Evolutionary conservation across 2,329 filamentous ascomycete genomes (phyloP).

Genomic region (Fusarium acutatum): DNA sequence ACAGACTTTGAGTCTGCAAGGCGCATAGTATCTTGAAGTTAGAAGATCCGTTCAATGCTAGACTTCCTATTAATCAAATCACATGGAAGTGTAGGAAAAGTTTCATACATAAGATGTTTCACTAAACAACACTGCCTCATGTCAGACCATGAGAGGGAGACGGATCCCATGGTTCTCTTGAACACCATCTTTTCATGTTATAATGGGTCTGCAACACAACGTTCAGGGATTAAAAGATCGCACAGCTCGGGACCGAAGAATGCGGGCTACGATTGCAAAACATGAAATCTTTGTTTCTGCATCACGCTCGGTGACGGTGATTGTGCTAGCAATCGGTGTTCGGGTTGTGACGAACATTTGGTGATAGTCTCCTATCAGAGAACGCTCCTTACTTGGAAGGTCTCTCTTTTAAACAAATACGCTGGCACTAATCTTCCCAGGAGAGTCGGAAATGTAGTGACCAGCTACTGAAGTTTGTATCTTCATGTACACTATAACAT

Average conservation of each 20-base stretch:
- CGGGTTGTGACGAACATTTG: background rate
- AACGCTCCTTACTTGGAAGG: background rate
- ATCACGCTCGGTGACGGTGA: background rate
- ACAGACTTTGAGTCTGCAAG: background rate
- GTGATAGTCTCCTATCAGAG: background rate
- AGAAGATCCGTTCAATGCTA: background rate
- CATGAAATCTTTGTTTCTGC: background rate
- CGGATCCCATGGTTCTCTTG: background rate
- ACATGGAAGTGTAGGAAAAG: background rate
- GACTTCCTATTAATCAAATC: background rate
- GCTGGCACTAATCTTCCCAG: background rate
- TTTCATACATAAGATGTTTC: slow-evolving; percentile 11
- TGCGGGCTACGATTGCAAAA: background rate
- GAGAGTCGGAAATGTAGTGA: slow-evolving; percentile 3
- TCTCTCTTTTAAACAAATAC: background rate
- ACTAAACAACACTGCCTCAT: slow-evolving; percentile 14
- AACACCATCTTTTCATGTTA: background rate
- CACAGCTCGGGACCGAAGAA: slow-evolving; percentile 4
- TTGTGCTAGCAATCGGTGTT: background rate
- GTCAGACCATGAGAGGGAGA: slow-evolving; percentile 1
- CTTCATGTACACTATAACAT: slow-evolving; percentile 9
- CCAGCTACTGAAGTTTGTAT: slow-evolving; percentile 15
- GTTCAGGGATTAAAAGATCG: background rate
- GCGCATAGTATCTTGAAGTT: background rate
- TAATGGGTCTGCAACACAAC: background rate